A percentile compares a stretch with the other conserved stretches of the same genome.
Conservation (phyloP, 2,329 filamentous ascomycete genomes). For the Phyllosticta ampelicida region DNA sequence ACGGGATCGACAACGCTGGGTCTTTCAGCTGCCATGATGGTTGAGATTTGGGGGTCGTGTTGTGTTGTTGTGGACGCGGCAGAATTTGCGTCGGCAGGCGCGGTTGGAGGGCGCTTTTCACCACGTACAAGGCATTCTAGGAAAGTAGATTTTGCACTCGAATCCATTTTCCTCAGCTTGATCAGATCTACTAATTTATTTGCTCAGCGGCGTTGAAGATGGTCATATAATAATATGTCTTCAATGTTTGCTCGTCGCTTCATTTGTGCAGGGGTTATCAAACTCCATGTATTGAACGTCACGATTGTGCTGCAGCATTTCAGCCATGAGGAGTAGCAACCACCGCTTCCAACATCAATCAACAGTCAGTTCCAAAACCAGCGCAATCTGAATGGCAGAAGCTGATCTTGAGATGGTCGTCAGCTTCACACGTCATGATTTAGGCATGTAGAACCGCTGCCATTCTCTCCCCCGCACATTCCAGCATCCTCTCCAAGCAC, state of each 20-base stretch:
- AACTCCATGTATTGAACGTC: too few species aligned
- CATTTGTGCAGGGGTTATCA: neutral
- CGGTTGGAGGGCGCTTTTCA: neutral
- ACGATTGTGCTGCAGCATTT: too few species aligned
- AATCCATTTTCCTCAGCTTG: neutral
- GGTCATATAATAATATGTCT: neutral
- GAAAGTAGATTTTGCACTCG: neutral
- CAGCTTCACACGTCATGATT: too few species aligned
- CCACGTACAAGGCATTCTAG: neutral
- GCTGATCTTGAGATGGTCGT: too few species aligned
- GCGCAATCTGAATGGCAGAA: too few species aligned
- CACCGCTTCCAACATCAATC: too few species aligned
- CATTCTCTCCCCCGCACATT: neutral
- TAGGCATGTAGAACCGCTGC: too few species aligned
- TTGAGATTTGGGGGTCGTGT: neutral
- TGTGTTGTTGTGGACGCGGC: constrained; percentile 5
- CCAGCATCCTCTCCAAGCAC: constrained; percentile 4
- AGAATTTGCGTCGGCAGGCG: constrained; percentile 10
- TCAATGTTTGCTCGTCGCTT: neutral
- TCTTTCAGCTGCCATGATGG: constrained; percentile 19
- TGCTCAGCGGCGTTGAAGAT: neutral
- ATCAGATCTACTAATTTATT: neutral
- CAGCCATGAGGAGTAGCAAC: too few species aligned
- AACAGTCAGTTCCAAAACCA: too few species aligned
- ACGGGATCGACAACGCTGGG: constrained; percentile 59